Conservation (phyloP, 2,329 filamentous ascomycete species). For the Alternaria sp. region DNA sequence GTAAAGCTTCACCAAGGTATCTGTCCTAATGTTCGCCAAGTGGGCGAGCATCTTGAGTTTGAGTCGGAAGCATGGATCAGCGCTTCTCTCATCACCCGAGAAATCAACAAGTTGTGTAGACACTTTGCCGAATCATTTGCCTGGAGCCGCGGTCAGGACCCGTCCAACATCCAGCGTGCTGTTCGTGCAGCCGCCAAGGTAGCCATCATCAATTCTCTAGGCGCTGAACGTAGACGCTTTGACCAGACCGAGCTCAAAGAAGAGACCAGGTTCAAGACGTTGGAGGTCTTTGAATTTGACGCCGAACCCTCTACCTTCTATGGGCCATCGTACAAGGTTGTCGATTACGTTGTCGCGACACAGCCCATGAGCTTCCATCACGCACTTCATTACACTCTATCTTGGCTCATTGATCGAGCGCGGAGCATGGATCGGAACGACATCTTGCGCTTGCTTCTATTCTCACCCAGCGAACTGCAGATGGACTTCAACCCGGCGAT, state of each 20-base stretch:
- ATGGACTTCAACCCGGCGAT: constrained; percentile 66
- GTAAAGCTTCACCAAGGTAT: constrained; percentile 97
- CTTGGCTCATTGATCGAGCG: constrained; percentile 92
- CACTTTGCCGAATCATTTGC: constrained; percentile 88
- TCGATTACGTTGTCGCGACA: constrained; percentile 86
- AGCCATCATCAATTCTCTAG: constrained; percentile 87
- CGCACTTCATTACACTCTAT: constrained; percentile 92
- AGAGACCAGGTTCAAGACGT: constrained; percentile 79
- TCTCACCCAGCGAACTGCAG: constrained; percentile 73
- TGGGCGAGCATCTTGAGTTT: constrained; percentile 97
- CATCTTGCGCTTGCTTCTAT: constrained; percentile 72
- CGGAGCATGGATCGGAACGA: constrained; percentile 74
- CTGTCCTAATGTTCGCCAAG: constrained; percentile 88
- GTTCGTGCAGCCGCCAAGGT: constrained; percentile 79
- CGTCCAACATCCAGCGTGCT: constrained; percentile 69
- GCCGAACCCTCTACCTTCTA: constrained; percentile 36
- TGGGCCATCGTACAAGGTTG: constrained; percentile 61
- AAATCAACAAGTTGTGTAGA: constrained; percentile 91
- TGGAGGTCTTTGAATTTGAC: constrained; percentile 83
- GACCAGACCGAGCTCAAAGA: constrained; percentile 86
- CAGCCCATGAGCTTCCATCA: constrained; percentile 97
- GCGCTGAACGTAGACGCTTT: constrained; percentile 86
- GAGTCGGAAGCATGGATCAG: constrained; percentile 99
- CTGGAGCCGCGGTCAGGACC: constrained; percentile 69
- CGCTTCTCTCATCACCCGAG: constrained; percentile 88